These are phyloP conservation scores for Yamadazyma scolyti DNA, from an alignment of 805 yeast species.

Conservation along the genomic window DNA sequence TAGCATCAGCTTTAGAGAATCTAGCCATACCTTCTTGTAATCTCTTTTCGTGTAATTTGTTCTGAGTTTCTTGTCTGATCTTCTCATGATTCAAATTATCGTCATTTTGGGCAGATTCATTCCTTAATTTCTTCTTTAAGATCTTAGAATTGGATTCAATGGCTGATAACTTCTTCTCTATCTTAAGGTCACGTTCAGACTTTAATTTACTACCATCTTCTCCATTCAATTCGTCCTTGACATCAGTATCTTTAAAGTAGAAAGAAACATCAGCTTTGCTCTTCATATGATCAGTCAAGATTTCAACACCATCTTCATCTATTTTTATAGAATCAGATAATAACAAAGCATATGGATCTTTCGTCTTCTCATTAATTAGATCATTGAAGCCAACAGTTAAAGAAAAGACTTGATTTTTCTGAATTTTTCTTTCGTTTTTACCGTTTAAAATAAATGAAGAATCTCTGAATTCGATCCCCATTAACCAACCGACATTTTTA, in stretches of 20 bases:
- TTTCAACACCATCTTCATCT: constrained; percentile 54
- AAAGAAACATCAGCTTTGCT: constrained; percentile 73
- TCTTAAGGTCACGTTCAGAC: constrained; percentile 36
- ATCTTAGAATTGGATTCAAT: constrained; percentile 55
- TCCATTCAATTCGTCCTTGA: constrained; percentile 22
- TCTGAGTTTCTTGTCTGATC: constrained; percentile 78
- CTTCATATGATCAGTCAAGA: constrained; percentile 74
- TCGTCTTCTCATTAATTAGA: constrained; percentile 44
- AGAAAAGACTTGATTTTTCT: constrained; percentile 71
- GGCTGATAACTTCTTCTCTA: constrained; percentile 25
- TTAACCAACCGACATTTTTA: constrained; percentile 81
- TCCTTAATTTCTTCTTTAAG: constrained; percentile 73
- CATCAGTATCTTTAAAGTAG: constrained; percentile 61
- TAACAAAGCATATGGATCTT: constrained; percentile 61
- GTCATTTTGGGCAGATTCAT: constrained; percentile 67
- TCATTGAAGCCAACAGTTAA: constrained; percentile 75
- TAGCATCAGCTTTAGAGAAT: constrained; percentile 75
- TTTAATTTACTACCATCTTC: constrained; percentile 23
- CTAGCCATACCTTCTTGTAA: constrained; percentile 84
- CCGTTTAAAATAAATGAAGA: constrained; percentile 66
- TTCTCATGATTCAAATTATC: constrained; percentile 65
- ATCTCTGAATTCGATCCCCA: constrained; percentile 89
- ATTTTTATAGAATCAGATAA: constrained; percentile 80
- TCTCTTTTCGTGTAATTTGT: constrained; percentile 76
- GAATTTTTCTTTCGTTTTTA: constrained; percentile 64